Conservation (phyloP, 2,329 filamentous ascomycete species). For the Fusarium burgessii region DNA sequence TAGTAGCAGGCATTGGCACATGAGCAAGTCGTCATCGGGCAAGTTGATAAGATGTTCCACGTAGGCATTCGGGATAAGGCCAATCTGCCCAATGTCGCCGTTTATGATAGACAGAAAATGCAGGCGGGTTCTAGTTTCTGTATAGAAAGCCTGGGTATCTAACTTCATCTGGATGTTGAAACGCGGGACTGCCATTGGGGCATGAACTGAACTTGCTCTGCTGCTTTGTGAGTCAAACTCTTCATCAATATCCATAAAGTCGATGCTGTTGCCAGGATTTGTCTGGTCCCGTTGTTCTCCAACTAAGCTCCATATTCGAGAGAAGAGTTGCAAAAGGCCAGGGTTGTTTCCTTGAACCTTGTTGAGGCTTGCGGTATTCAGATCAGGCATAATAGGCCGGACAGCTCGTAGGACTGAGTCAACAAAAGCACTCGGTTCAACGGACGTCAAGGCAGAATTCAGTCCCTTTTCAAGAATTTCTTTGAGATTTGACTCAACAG, state of each 20-base stretch:
- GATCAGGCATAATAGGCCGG: constrained; percentile 60
- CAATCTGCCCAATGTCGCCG: constrained; percentile 59
- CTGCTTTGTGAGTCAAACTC: constrained; percentile 72
- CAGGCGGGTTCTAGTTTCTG: constrained; percentile 61
- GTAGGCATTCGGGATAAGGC: constrained; percentile 63
- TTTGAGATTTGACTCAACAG: constrained; percentile 60
- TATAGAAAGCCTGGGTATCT: constrained; percentile 60
- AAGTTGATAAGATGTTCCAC: constrained; percentile 63
- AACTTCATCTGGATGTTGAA: constrained; percentile 57
- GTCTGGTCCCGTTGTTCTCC: constrained; percentile 39
- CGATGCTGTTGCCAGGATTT: constrained; percentile 54
- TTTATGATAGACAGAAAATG: constrained; percentile 58
- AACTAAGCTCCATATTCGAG: constrained; percentile 52
- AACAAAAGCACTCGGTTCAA: constrained; percentile 60
- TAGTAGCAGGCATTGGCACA: constrained; percentile 61
- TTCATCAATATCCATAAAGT: constrained; percentile 76
- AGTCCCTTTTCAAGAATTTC: constrained; percentile 57
- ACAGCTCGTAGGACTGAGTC: constrained; percentile 60
- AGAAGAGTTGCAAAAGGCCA: constrained; percentile 59
- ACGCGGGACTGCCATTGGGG: constrained; percentile 59
- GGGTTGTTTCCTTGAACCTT: constrained; percentile 54
- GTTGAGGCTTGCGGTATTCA: constrained; percentile 54
- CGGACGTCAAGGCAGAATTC: constrained; percentile 55
- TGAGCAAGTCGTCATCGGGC: constrained; percentile 65
- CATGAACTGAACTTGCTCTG: constrained; percentile 55